These are phyloP conservation scores for Vigna radiata DNA, from an alignment of 306 rosid species.

Conservation along the genomic window DNA sequence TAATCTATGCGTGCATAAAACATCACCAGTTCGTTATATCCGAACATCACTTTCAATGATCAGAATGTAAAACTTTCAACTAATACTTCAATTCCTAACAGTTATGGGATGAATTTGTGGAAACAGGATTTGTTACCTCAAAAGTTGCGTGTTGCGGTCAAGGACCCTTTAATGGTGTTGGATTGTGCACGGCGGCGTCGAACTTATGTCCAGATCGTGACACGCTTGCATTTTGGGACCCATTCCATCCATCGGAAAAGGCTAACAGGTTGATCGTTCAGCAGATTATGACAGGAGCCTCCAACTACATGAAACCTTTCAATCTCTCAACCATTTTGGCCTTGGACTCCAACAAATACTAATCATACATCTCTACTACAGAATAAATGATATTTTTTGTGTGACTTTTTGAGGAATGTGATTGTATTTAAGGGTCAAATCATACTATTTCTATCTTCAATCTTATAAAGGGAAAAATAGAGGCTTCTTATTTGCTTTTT, in stretches of 20 bases:
- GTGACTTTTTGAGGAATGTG: neutral
- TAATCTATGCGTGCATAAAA: neutral
- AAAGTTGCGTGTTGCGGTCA: conserved; percentile 73
- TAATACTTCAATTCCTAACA: too few relatives aligned
- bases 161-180: conserved; percentile 69
- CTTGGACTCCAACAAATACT: conserved; percentile 43
- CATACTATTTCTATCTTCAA: neutral
- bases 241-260: conserved; percentile 66
- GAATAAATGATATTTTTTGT: neutral
- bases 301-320: conserved; percentile 57
- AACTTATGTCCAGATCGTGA: conserved; percentile 64
- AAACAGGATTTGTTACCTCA: conserved; percentile 58
- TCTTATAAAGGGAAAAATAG: neutral
- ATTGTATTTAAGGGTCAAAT: neutral
- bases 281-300: conserved; percentile 51
- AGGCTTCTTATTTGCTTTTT: neutral
- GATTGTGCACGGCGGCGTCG: conserved; percentile 58
- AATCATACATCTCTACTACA: neutral
- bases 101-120: neutral
- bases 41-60: too few relatives aligned
- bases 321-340: conserved; percentile 63
- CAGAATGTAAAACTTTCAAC: too few relatives aligned
- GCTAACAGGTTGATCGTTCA: conserved; percentile 56
- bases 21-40: too few relatives aligned
- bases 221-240: conserved; percentile 61